Evolutionary conservation across 257 asterid species (phyloP), one percentile per base, ranked within the genome.

Genomic region (Ophiorrhiza pumila): DNA sequence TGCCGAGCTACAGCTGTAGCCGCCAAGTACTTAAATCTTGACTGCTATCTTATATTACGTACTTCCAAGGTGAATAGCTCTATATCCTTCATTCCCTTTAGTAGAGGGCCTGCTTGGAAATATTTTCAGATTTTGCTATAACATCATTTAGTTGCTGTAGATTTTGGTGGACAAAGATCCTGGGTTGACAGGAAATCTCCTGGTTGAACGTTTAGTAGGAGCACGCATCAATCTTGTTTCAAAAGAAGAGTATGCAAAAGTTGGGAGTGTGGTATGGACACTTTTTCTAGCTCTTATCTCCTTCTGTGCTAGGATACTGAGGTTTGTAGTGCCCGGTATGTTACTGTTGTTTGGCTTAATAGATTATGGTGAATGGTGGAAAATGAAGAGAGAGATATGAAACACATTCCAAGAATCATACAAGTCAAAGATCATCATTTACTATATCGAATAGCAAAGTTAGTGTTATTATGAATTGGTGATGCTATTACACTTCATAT

Each of bases 1-100:
- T 95, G 99, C 68, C 91, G 99, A 29, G 97, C 99, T 69, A 92
- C 99, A 71, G 97, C 99, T 49, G 99, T 92, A 10, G 99, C 98
- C 58, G 92, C 98, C 75, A 92, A 83, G 79, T 95, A 95, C 81
- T 80, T 95, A 79, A 90, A 90, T 80, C 97, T 95, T 10, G 98
- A 88, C 75, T 90, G 90, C 68, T 89, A 79, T 90, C 96, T 95
- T 56, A 90, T 95, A 52, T 80, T 95, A 57, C 97, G 95, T 69
- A 95, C 98, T 77, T 95, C 99, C 50, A 89, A 91, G 98, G 99
- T 91, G 82, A 61, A 25, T 73, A 7, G 12, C 68, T 60, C 37
- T 66, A 57, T 29, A 15, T 35, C 29, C 68, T 46, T 71, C 59
- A 41, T 46, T 35, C 25, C 29, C 23, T 46, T 65, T 70, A 73